Base-by-base conservation (phyloP, 1,284 basidiomycete genomes). In the Trichosporon faecale region DNA sequence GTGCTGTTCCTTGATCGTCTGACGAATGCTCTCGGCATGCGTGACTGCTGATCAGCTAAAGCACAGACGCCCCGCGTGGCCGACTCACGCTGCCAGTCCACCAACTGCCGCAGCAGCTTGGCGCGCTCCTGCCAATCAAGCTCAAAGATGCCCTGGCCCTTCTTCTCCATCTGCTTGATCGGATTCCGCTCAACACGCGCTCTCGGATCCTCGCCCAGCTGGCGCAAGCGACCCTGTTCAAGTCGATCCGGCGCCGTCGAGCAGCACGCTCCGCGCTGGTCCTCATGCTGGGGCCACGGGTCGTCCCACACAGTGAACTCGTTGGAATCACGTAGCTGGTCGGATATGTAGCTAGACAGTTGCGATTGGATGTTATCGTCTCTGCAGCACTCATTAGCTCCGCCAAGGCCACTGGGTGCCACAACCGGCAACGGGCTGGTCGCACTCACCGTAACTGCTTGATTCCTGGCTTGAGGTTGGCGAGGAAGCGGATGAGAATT, bases 41-140 rank as follows among this genome's bases (percentile, higher is more conserved):
- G 76, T 75, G 68, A 82, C 81, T 82, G 67, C 4, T 18, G 49
- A 61, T 66, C 21, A 71, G 67, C 49, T 57, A 18, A 33, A 0
- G 21, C 29, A 16, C 44, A 52, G 27, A 31, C 12, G 9, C 14
- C 18, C 40, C 14, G n/a, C 16, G n/a, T 14, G 6, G 31, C 21
- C 29, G 31, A 78, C 77, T 67, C 68, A 80, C 82, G 73, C 69
- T 83, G 82, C 82, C 82, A 84, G 73, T 84, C 82, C 21, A 83
- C 82, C 61, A 84, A 57, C 72, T 84, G 82, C 35, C 82, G 76
- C 11, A 84, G 67, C 33, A 84, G 67, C 44, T 74, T 74, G 8
- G 74, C 76, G 21, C 80, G 70, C 66, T 82, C 80, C 27, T 70
- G 67, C 81, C 80, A 82, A 65, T 79, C 76, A 66, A 82, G 66